phyloP scores from a whole-genome alignment of 2,329 filamentous ascomycete genomes.

The Fusarium multiceps region DNA sequence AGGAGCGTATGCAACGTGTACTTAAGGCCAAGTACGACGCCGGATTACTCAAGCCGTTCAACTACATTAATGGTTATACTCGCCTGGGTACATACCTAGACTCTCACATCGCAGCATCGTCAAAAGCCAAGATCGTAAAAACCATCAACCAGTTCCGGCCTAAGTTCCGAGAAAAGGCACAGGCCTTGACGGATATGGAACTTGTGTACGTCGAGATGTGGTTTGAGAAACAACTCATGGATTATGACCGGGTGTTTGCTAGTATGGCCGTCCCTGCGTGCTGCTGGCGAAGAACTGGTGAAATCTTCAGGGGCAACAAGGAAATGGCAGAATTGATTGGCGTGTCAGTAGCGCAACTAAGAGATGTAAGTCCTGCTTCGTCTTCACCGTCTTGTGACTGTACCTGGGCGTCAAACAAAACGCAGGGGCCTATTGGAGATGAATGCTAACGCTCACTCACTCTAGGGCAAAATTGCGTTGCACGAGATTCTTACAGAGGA shows the following conservation, averaged over 20 bases:
- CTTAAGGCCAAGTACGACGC: conserved; percentile 97
- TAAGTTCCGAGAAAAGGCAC: conserved; percentile 95
- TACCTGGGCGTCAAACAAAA: conserved; percentile 6
- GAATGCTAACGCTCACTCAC: conserved; percentile 32
- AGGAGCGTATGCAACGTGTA: conserved; percentile 94
- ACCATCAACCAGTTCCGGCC: conserved; percentile 94
- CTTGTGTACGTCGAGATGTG: conserved; percentile 98
- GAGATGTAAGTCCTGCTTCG: conserved; percentile 76
- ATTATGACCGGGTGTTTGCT: conserved; percentile 97
- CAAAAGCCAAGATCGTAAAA: conserved; percentile 89
- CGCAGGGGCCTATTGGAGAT: not conserved
- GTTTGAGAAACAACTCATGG: conserved; percentile 96
- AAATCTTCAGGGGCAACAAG: conserved; percentile 97
- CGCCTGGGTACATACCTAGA: conserved; percentile 92
- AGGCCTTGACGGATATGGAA: conserved; percentile 91
- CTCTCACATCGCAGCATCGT: conserved; percentile 81
- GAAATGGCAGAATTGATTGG: conserved; percentile 98
- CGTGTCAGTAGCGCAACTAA: conserved; percentile 87
- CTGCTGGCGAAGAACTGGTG: conserved; percentile 95
- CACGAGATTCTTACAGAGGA: conserved; percentile 97
- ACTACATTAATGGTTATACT: conserved; percentile 97
- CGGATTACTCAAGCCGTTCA: conserved; percentile 94
- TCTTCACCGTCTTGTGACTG: conserved; percentile 14
- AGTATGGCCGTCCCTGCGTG: conserved; percentile 99
- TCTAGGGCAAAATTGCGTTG: conserved; percentile 88